Conservation (phyloP, 2,329 filamentous ascomycete genomes). For the Helminthosporium solani region DNA sequence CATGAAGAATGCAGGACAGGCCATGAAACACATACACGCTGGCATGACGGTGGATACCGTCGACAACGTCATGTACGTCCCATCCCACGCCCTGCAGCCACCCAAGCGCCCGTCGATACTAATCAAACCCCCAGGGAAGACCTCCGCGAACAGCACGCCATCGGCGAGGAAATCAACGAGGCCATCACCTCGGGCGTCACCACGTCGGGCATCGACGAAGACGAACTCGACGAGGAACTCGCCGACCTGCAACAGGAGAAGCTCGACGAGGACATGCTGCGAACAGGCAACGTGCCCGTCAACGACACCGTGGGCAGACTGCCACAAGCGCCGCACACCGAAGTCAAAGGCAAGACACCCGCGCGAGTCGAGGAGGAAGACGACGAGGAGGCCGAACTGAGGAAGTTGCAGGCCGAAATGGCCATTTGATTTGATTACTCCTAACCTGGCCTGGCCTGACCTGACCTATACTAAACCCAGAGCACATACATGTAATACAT, state of each 20-base stretch:
- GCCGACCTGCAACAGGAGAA: constrained; percentile 86
- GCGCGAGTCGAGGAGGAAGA: constrained; percentile 70
- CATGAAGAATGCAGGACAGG: constrained; percentile 86
- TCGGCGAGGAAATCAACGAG: constrained; percentile 88
- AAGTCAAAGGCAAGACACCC: constrained; percentile 42
- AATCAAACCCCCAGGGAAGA: constrained; percentile 66
- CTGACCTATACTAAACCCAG: too few relatives aligned
- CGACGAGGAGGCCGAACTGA: constrained; percentile 92
- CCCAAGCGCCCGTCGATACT: constrained; percentile 12
- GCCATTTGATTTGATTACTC: constrained; percentile 86
- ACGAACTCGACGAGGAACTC: constrained; percentile 81
- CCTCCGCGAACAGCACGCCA: constrained; percentile 85
- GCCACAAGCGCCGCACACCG: constrained; percentile 71
- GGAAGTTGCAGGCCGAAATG: constrained; percentile 95
- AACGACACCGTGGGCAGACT: constrained; percentile 74
- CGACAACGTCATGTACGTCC: constrained; percentile 86
- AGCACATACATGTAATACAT: too few relatives aligned
- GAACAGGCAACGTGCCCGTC: constrained; percentile 81
- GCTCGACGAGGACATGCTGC: constrained; percentile 90
- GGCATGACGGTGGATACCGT: constrained; percentile 92
- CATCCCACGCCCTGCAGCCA: not conserved
- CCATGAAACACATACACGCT: constrained; percentile 91
- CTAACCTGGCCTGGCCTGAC: too few relatives aligned
- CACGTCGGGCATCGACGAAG: constrained; percentile 77
- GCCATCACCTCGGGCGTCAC: constrained; percentile 72